Evolutionary conservation across 495 filamentous ascomycete species (phyloP).

Genomic region (Aspergillus mulundensis): DNA sequence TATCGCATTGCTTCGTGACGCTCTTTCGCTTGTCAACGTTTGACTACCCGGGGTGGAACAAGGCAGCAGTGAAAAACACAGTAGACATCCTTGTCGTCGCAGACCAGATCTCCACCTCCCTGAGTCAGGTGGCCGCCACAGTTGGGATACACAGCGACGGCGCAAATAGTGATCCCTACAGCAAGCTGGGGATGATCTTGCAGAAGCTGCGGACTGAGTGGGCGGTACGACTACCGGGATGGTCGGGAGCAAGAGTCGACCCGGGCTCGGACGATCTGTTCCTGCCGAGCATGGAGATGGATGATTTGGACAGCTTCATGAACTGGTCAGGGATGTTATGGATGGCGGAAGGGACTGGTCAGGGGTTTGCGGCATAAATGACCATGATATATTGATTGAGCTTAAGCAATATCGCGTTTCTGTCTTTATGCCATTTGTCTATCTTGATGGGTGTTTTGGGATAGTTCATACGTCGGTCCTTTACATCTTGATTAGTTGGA

Average conservation of each 20-base stretch:
- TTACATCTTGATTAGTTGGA: too few species aligned
- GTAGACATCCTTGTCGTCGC: slow-evolving; percentile 10
- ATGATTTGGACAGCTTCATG: background rate
- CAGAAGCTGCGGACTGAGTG: background rate
- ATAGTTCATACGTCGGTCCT: too few species aligned
- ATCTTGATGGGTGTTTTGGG: too few species aligned
- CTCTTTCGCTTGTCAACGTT: slow-evolving; percentile 19
- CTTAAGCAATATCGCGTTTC: too few species aligned
- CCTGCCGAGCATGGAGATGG: background rate
- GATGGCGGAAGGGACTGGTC: background rate
- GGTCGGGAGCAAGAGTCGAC: background rate
- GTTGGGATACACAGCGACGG: background rate
- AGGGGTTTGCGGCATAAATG: background rate
- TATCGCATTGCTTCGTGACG: slow-evolving; percentile 12
- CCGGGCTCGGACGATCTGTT: background rate
- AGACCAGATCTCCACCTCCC: background rate
- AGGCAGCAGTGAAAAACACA: background rate
- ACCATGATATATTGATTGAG: background rate
- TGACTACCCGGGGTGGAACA: slow-evolving; percentile 21
- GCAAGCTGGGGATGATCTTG: background rate
- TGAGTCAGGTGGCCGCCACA: background rate
- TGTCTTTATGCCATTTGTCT: too few species aligned
- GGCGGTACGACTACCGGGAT: background rate
- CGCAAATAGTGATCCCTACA: background rate
- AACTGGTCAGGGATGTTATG: slow-evolving; percentile 2